Conservation (phyloP, 768 basidiomycete genomes). For the Auriscalpium microsporum region DNA sequence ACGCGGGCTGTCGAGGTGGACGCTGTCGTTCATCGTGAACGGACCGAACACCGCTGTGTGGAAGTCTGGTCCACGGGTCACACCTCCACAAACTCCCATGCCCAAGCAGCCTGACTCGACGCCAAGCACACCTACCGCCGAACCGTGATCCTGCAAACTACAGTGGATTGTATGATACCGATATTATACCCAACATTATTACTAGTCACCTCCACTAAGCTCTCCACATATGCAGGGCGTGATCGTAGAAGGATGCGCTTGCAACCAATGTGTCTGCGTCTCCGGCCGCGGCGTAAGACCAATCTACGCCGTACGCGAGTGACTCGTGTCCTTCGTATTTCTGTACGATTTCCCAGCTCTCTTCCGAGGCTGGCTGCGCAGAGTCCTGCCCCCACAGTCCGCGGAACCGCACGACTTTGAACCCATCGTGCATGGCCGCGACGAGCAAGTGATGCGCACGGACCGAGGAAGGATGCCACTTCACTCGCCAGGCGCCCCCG, state of each 20-base stretch:
- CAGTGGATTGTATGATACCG: background rate
- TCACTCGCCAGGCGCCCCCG: constrained; percentile 92
- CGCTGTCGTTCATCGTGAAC: constrained; percentile 54
- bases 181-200: background rate
- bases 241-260: constrained; percentile 96
- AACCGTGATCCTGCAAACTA: background rate
- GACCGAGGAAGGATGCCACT: constrained; percentile 80
- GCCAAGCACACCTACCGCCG: background rate
- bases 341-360: constrained; percentile 33
- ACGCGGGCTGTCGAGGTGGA: constrained; percentile 70
- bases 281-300: constrained; percentile 46
- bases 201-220: constrained; percentile 33
- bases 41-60: constrained; percentile 50
- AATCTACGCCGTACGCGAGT: constrained; percentile 89
- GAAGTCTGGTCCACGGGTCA: constrained; percentile 25
- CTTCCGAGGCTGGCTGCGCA: background rate
- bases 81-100: background rate
- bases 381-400: constrained; percentile 2
- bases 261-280: constrained; percentile 49
- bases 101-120: background rate
- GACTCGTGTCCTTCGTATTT: constrained; percentile 72
- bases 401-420: constrained; percentile 66
- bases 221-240: constrained; percentile 70
- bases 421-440: constrained; percentile 98
- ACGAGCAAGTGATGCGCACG: constrained; percentile 72